Evolutionary conservation across 78 protist species (phyloP), one percentile per base, ranked within the genome.

Genomic region (Diacronema lutheri): DNA sequence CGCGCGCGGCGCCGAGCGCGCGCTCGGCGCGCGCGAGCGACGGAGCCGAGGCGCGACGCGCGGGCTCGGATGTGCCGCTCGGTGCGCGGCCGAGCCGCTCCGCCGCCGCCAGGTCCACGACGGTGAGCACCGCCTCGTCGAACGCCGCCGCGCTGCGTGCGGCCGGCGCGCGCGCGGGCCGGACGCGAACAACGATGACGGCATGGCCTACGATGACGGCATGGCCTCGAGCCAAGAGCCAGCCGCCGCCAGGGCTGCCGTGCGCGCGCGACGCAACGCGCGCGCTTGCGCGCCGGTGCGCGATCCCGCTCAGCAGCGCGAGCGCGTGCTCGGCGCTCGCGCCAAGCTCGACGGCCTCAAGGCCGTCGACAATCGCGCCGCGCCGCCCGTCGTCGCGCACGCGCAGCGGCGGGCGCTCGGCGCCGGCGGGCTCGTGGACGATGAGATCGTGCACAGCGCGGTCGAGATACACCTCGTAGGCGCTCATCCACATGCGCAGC

Each of bases 71-170:
- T n/a, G n/a, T n/a, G n/a, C n/a, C n/a, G n/a, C n/a, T n/a, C n/a
- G n/a, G n/a, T n/a, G n/a, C n/a, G n/a, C n/a, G n/a, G n/a, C n/a
- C n/a, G n/a, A n/a, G n/a, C n/a, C n/a, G n/a, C n/a, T n/a, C n/a
- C n/a, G n/a, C n/a, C n/a, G n/a, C n/a, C n/a, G n/a, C n/a, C n/a
- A 92, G 84, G 88, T 94, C 96, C 6, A 90, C 93, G 44, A 92
- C 37, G 62, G 88, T 88, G 50, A 92, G 83, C 66, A 76, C 40
- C 13, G 69, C 73, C 33, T 33, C 13, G 56, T 58, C 21, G 16
- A 14, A 3, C 35, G 66, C 66, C 35, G 50, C 7, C n/a, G n/a
- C n/a, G n/a, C n/a, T n/a, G n/a, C n/a, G n/a, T n/a, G n/a, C n/a
- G n/a, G n/a, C n/a, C n/a, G n/a, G n/a, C n/a, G n/a, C n/a, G n/a